These are phyloP conservation scores for Teunomyces aglyptinius DNA, from an alignment of 805 yeast genomes.

Conservation along the genomic window DNA sequence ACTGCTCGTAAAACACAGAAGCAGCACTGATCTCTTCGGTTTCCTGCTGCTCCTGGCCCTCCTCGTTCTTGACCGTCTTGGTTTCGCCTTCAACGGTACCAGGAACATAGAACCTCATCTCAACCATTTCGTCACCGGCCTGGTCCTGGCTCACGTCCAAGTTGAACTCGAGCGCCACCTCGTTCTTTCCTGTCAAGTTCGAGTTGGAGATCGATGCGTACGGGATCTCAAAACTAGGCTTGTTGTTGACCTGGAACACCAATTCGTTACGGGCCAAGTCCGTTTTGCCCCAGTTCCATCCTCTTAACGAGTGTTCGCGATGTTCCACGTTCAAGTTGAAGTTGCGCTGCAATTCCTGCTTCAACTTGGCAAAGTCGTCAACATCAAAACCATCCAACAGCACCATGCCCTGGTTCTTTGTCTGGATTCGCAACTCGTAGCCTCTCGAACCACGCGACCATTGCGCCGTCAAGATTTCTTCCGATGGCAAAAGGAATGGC, in stretches of 20 bases:
- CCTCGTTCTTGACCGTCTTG: slow-evolving; percentile 20
- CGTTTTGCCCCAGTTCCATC: slow-evolving; percentile 98
- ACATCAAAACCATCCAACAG: slow-evolving; percentile 89
- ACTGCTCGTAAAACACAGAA: slow-evolving; percentile 79
- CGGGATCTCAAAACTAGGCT: slow-evolving; percentile 91
- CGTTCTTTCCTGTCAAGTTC: slow-evolving; percentile 87
- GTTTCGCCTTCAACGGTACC: slow-evolving; percentile 66
- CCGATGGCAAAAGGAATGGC: slow-evolving; percentile 87
- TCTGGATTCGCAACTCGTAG: slow-evolving; percentile 82
- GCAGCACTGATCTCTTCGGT: slow-evolving; percentile 65
- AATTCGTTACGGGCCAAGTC: slow-evolving; percentile 92
- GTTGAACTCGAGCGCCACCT: slow-evolving; percentile 86
- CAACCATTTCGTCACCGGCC: slow-evolving; percentile 95
- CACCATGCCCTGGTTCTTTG: slow-evolving; percentile 83
- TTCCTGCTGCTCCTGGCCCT: slow-evolving; percentile 17
- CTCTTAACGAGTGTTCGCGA: slow-evolving; percentile 89
- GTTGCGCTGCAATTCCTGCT: slow-evolving; percentile 77
- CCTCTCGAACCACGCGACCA: slow-evolving; percentile 97
- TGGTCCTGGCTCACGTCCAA: slow-evolving; percentile 55
- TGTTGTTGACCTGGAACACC: slow-evolving; percentile 78
- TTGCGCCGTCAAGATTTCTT: slow-evolving; percentile 71
- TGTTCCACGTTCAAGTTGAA: slow-evolving; percentile 73
- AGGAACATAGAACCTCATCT: slow-evolving; percentile 89
- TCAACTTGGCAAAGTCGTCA: slow-evolving; percentile 76
- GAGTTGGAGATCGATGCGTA: slow-evolving; percentile 77